Base-by-base conservation (phyloP, 768 basidiomycete genomes). In the Flagelloscypha sp. region DNA sequence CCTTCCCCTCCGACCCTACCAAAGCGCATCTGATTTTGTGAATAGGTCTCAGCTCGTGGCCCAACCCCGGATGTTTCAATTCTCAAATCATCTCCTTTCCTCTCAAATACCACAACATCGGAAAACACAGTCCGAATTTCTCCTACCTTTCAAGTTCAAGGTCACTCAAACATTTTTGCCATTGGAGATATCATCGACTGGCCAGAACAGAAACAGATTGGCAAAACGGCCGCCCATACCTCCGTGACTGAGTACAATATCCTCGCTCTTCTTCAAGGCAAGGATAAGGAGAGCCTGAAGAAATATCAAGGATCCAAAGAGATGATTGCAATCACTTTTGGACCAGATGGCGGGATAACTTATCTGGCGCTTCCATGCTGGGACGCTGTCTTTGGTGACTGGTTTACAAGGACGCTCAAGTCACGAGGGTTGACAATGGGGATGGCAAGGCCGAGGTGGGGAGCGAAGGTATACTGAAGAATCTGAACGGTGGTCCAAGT, bases 121-220 rank as follows among this genome's bases (percentile, higher is more conserved):
- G 36, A 27, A 47, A 23, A 36, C 42, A 33, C 39, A 23, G 61
- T 80, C 42, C 69, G 63, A 38, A 62, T 79, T 13, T 52, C 53
- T 19, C 55, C 67, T 2, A 75, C 69, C 9, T 57, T 80, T 13
- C 72, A 79, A 48, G 48, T 81, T 4, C 48, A 40, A 11, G 55
- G 55, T 1, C 55, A 75, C 47, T 50, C 66, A 0, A 56, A 58
- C 35, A 67, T 81, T 15, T 80, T 76, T 42, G 79, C 76, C 0
- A 49, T 59, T 4, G 78, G 79, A 1, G 79, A 81, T 45, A 61
- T 72, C 35, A 64, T 70, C 37, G 70, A 76, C 31, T 66, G 62
- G 51, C 37, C 46, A 0, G 79, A 79, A 48, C 70, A 72, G 47
- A 78, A 80, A 48, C 76, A 61, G 35, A 42, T 58, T n/a, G 45